phyloP scores from a whole-genome alignment of 306 rosid genomes.

The Cicer cuneatum region DNA sequence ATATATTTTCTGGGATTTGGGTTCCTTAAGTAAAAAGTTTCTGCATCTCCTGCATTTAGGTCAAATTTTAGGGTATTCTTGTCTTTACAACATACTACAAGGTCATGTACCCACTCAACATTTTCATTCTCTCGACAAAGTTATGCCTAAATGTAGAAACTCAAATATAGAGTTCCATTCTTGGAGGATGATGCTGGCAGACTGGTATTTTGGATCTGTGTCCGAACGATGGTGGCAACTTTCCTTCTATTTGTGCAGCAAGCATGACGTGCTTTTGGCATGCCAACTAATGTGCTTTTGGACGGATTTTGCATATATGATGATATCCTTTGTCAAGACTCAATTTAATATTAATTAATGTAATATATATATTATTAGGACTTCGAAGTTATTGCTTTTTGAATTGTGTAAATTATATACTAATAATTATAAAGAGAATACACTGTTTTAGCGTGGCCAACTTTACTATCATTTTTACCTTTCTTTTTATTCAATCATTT shows the following conservation, averaged over 20 bases:
- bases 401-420: not conserved
- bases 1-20: not conserved
- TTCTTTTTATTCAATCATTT: too few species aligned
- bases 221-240: constrained; percentile 25
- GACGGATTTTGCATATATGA: not conserved
- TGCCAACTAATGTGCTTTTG: constrained; percentile 25
- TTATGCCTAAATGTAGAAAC: too few species aligned
- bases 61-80: too few species aligned
- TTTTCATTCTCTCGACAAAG: too few species aligned
- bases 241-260: not conserved
- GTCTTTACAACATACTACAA: too few species aligned
- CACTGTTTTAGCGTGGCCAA: too few species aligned
- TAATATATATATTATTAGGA: not conserved
- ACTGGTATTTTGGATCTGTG: constrained; percentile 5
- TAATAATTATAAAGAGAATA: too few species aligned
- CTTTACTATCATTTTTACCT: too few species aligned
- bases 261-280: constrained; percentile 14
- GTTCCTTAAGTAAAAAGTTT: too few species aligned
- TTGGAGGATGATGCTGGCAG: constrained; percentile 27
- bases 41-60: too few species aligned
- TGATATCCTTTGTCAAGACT: not conserved
- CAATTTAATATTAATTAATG: not conserved
- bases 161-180: too few species aligned
- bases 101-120: too few species aligned
- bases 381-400: not conserved